phyloP scores from a whole-genome alignment of 495 filamentous ascomycete genomes.

The Recurvomyces mirabilis region DNA sequence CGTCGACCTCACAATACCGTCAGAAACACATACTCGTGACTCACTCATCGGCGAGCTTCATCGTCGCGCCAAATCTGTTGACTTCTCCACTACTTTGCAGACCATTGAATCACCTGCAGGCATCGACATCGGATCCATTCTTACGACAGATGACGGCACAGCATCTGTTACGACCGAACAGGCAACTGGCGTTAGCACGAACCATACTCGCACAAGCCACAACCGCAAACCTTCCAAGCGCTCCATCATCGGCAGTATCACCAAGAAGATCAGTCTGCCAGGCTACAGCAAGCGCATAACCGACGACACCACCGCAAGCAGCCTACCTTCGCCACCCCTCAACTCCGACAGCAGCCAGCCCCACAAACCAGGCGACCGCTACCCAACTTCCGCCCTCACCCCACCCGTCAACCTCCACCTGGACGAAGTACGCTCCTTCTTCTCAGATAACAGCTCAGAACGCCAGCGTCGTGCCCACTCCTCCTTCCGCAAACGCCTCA shows the following conservation, averaged over 20 bases:
- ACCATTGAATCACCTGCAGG: constrained; percentile 9
- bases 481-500: constrained; percentile 27
- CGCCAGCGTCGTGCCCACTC: constrained; percentile 8
- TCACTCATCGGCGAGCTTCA: constrained; percentile 4
- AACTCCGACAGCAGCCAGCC: constrained; percentile 7
- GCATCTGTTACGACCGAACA: constrained; percentile 17
- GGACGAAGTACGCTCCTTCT: constrained; percentile 31
- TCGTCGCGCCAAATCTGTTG: constrained; percentile 16
- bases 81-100: constrained; percentile 6
- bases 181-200: constrained; percentile 12
- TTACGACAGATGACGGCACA: constrained; percentile 3
- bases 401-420: constrained; percentile 24
- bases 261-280: constrained; percentile 17
- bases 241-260: constrained; percentile 19
- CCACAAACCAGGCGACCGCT: constrained; percentile 30
- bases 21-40: constrained; percentile 15
- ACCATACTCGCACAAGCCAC: background rate
- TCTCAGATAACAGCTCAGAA: constrained; percentile 34
- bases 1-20: constrained; percentile 28
- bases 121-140: constrained; percentile 21
- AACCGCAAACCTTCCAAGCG: constrained; percentile 16
- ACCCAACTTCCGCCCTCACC: constrained; percentile 27
- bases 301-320: constrained; percentile 4
- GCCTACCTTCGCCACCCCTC: constrained; percentile 4
- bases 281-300: background rate